phyloP scores from a whole-genome alignment of 208 protist genomes.

The Leishmania lainsoni region DNA sequence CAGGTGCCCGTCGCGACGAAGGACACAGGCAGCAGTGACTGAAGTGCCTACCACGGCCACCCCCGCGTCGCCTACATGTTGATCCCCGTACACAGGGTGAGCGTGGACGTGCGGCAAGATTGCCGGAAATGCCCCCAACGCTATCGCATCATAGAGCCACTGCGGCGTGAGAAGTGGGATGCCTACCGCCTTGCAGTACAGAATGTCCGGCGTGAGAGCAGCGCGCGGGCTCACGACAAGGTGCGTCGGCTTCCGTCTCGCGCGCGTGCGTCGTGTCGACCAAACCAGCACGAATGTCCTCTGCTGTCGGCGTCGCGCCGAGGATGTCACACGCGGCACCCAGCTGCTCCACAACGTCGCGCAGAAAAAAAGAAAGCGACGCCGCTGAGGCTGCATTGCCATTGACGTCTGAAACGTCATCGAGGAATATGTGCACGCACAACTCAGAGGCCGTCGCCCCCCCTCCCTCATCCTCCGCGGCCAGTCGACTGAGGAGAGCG shows the following conservation, averaged over 20 bases:
- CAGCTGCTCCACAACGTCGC: slow-evolving; percentile 69
- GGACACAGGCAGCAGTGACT: neutral
- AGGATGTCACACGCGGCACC: slow-evolving; percentile 33
- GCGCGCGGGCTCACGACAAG: slow-evolving; percentile 28
- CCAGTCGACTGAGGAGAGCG: slow-evolving; percentile 17
- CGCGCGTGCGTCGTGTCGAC: neutral
- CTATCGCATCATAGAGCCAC: slow-evolving; percentile 75
- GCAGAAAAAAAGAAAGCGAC: slow-evolving; percentile 22
- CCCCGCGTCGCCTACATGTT: neutral
- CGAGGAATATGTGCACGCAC: slow-evolving; percentile 23
- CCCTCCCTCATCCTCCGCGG: neutral
- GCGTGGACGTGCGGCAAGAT: slow-evolving; percentile 37
- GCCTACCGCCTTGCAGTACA: slow-evolving; percentile 62
- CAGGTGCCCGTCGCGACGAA: neutral
- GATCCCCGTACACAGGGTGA: slow-evolving; percentile 39
- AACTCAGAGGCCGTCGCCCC: neutral
- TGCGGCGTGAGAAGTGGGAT: slow-evolving; percentile 65
- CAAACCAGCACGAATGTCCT: slow-evolving; percentile 15
- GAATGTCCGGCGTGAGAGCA: slow-evolving; percentile 49
- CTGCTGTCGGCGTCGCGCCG: neutral
- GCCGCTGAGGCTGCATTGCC: neutral
- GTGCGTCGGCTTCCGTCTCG: slow-evolving; percentile 27
- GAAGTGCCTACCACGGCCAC: neutral
- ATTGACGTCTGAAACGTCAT: slow-evolving; percentile 3
- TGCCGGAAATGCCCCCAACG: slow-evolving; percentile 46